Evolutionary conservation across 2,329 filamentous ascomycete genomes (phyloP), one percentile per base, ranked within the genome.

Genomic region (Macrophomina pseudophaseolina): DNA sequence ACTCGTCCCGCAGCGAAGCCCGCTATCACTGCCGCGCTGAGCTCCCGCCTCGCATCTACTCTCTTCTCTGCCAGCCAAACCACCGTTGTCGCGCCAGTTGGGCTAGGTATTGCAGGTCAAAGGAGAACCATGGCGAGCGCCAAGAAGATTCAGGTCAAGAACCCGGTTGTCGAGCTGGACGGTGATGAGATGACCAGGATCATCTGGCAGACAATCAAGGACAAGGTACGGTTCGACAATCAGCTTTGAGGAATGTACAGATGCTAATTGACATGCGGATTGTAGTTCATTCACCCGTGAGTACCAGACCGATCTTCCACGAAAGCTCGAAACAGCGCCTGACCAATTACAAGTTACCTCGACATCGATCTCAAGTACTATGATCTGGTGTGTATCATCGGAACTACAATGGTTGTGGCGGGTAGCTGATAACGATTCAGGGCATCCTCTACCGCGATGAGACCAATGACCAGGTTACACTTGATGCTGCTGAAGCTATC

Each of bases 91-190:
- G 48, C 65, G 2, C 48, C 54, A 3, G 18, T 32, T 58, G 54
- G 44, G 3, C 64, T 66, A 18, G 51, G 59, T 12, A 46, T 66
- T n/a, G 44, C 46, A 66, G 38, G 68, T 44, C 72, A 71, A 68
- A 71, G 72, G 69, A 70, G 72, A 70, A 77, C 70, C 64, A 79
- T 78, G 75, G 72, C 75, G 63, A 74, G 71, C 42, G 49, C 64
- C n/a, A 84, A 87, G 77, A 99, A 98, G 90, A 98, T 98, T 87
- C 95, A 97, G 88, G 95, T 99, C 85, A 94, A 97, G 89, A 98
- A 97, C 83, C 95, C 95, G 72, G 90, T 99, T 79, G 95, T 99
- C 80, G 95, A 98, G 85, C 88, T 98, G 75, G 94, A 98, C 80
- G 94, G 94, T 76, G 88, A 90, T 80, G 88, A 90, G 90, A 98